Base-by-base conservation (phyloP, 345 rosid species). In the Acer campestre region DNA sequence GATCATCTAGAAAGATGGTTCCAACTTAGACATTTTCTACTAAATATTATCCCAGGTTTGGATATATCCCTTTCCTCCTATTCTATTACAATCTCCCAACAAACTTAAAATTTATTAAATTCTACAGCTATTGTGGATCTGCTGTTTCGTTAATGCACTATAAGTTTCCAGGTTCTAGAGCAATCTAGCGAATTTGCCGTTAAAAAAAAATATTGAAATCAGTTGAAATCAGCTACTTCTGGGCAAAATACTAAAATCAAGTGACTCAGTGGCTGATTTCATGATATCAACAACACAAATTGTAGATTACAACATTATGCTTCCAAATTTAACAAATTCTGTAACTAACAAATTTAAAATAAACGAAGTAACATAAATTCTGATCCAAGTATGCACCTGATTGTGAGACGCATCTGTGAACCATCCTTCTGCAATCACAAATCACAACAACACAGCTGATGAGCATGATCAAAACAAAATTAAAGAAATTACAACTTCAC, bases 371-470 rank as follows among this genome's bases (percentile, higher is more conserved):
- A 56, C 48, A 71, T 61, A 17, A 63, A 56, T 6, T 29, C 16
- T 6, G 18, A 22, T n/a, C 8, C 2, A 22, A 27, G n/a, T 9
- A 62, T 27, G 66, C 44, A 95, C 98, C 98, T 93, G 98, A 79
- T 95, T 95, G 61, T 86, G 90, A 74, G 93, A 85, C 17, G 82
- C 88, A 80, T 86, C 89, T 10, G 76, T 73, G 85, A 95, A 92
- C 98, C 98, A 93, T 67, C 97, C 93, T 80, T 93, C 97, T 95
- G 90, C 83, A 76, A 70, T 59, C 74, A 62, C 7, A 67, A 63
- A 68, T 67, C 23, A 25, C 27, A 73, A 53, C 61, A 16, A 27
- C 66, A 2, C 42, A 23, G 71, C 31, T 35, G 40, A 25, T 25
- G 27, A 14, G 17, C 29, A 31, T 56, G n/a, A 20, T 53, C 6